A percentile compares a stretch with the other conserved stretches of the same genome.
Conservation (phyloP, 164 flowering plant species). For the Nymphaea colorata region DNA sequence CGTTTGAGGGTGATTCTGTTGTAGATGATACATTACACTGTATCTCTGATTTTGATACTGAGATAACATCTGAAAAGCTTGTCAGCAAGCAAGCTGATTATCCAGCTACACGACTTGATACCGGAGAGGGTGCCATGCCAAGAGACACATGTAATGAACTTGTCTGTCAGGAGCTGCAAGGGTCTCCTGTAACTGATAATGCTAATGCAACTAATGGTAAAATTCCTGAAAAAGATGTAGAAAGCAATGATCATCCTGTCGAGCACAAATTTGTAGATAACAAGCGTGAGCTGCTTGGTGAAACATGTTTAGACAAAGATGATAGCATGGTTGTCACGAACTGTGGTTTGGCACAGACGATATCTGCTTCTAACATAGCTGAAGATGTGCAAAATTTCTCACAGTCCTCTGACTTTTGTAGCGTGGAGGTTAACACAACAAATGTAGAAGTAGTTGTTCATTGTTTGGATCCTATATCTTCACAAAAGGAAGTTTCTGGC, state of each 20-base stretch:
- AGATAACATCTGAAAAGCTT: neutral
- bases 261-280: neutral
- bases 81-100: neutral
- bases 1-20: neutral
- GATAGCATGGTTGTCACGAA: neutral
- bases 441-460: neutral
- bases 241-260: neutral
- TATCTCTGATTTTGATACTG: neutral
- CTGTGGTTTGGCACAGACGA: neutral
- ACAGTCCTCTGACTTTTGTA: neutral
- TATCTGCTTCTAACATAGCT: neutral
- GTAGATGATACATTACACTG: neutral
- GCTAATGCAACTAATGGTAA: neutral
- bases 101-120: neutral
- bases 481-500: neutral
- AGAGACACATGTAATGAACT: neutral
- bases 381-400: neutral
- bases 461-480: neutral
- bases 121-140: neutral
- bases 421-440: neutral
- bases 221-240: neutral
- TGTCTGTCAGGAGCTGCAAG: neutral
- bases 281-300: neutral
- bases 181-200: neutral
- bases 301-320: neutral